Conservation (phyloP, 495 filamentous ascomycete species). For the Neurospora sp. region DNA sequence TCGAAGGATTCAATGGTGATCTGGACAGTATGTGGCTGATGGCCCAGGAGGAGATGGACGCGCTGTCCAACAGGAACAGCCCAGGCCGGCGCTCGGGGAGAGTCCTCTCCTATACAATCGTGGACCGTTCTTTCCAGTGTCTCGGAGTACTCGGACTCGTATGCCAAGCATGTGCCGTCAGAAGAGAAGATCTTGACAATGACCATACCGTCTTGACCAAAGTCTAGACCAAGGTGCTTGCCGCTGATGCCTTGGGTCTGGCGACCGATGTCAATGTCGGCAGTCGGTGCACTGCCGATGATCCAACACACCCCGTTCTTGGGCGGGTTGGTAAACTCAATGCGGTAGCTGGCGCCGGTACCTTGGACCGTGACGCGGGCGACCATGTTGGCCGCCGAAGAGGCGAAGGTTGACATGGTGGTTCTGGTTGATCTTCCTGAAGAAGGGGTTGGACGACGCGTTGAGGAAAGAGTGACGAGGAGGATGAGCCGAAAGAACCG, state of each 20-base stretch:
- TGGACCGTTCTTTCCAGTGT: not conserved
- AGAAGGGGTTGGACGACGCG: not conserved
- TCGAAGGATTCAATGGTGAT: not conserved
- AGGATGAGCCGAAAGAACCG: not conserved
- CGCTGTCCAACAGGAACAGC: not conserved
- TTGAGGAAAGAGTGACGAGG: not conserved
- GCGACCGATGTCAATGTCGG: not conserved
- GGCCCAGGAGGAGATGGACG: not conserved
- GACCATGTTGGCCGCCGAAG: not conserved
- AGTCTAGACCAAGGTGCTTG: not conserved
- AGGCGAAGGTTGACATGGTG: not conserved
- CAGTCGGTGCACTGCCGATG: not conserved
- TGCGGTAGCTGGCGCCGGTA: not conserved
- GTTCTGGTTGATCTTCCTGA: not conserved
- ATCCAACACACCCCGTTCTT: not conserved
- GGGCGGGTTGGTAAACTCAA: not conserved
- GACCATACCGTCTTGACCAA: not conserved
- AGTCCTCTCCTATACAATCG: not conserved
- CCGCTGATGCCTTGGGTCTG: not conserved
- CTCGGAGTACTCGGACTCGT: not conserved
- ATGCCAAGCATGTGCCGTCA: accelerated
- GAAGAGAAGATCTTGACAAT: not conserved
- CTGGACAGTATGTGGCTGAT: not conserved
- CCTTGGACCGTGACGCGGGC: not conserved
- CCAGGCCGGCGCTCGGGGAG: not conserved